Evolutionary conservation across 305 asterid species (phyloP), one percentile per base, ranked within the genome.

Genomic region (Rubia peregrina): DNA sequence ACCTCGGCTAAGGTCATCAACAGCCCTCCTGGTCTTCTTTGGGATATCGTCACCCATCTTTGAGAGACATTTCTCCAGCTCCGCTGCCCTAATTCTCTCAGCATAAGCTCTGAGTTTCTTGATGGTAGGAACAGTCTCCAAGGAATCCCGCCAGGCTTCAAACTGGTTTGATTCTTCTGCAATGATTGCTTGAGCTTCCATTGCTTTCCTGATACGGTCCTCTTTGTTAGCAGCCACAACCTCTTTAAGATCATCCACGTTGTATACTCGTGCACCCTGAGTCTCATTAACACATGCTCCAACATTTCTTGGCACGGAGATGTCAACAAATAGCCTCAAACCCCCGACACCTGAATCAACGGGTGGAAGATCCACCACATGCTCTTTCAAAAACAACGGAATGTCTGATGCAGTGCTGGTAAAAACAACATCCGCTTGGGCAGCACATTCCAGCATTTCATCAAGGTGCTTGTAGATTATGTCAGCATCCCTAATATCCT

Each of bases 181-280:
- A 8, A 94, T 94, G n/a, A 94, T 90, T 26, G 84, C 82, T 61
- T 86, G 97, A 55, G 99, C 99, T 82, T 94, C 99, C 95, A 82
- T 85, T 30, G 98, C 97, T 82, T 94, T 94, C 24, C 95, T 85
- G 21, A 87, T 74, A 3, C 99, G 83, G 46, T 94, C 99, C 80
- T 94, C 99, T 73, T 91, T 94, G 70, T 94, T 94, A 10, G 98
- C 98, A 19, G 93, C 97, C 81, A 94, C 99, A 11, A 94, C 99
- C 79, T 94, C 99, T 73, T 89, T 94, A 4, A 94, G 88, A 78
- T 94, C 98, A 77, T 94, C 99, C 68, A 94, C 99, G 11, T 94
- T 94, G 86, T 88, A 94, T 24, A 86, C 99, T 19, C 87, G 83
- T 24, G 95, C 85, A 40, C 68, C 78, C 56, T 87, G 90, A 0